Conservation (phyloP, 1,284 basidiomycete species). For the Cystobasidium pallidum region DNA sequence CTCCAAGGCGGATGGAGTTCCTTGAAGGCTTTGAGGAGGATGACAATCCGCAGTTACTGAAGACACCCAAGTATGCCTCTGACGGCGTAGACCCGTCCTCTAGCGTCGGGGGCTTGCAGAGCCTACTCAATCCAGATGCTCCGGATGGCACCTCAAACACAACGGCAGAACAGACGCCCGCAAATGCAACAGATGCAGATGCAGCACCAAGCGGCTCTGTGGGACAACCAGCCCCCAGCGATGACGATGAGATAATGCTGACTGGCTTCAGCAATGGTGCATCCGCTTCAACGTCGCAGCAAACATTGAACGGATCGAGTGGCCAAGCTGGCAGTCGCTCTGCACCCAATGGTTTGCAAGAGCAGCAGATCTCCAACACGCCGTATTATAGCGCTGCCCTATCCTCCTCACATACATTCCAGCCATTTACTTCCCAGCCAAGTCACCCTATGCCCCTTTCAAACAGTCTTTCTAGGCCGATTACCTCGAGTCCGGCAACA, state of each 20-base stretch:
- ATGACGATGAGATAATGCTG: conserved; percentile 6
- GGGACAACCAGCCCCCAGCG: not conserved
- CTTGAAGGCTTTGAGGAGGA: conserved; percentile 32
- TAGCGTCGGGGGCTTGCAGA: conserved; percentile 2
- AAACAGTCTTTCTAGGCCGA: conserved; percentile 2
- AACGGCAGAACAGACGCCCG: not conserved
- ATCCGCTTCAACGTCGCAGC: not conserved
- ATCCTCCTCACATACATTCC: not conserved
- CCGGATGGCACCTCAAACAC: not conserved
- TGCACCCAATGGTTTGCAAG: not conserved
- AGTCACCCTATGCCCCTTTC: not conserved
- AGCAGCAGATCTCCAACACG: not conserved
- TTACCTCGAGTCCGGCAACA: not conserved
- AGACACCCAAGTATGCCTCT: not conserved
- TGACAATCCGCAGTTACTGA: conserved; percentile 18
- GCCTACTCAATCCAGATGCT: conserved; percentile 10
- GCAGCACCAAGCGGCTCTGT: not conserved
- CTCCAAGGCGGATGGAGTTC: conserved; percentile 18
- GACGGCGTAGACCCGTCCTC: not conserved
- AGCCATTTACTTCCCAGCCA: not conserved
- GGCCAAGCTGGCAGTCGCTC: not conserved
- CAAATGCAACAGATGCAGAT: not conserved
- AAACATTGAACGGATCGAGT: not conserved
- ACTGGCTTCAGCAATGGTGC: conserved; percentile 8
- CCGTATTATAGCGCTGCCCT: not conserved